Conservation (phyloP, 768 basidiomycete species). For the Termitomyces sp. region DNA sequence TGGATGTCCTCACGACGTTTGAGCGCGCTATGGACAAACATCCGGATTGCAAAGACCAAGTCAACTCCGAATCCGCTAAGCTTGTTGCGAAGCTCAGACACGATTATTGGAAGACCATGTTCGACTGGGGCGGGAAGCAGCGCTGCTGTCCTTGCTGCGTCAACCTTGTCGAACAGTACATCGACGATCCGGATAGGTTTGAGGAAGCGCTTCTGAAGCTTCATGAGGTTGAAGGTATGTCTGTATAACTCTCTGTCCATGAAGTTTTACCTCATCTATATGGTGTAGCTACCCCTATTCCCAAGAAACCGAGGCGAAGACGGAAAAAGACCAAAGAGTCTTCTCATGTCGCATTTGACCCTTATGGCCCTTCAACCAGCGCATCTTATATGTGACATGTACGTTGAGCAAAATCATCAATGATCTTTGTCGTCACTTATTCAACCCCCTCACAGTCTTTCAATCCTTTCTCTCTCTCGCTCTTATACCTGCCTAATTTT, state of each 20-base stretch:
- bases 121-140: constrained; percentile 11
- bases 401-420: neutral
- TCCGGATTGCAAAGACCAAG: constrained; percentile 11
- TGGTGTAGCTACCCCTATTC: neutral
- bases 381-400: constrained; percentile 3
- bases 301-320: constrained; percentile 8
- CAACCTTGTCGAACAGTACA: constrained; percentile 9
- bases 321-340: neutral
- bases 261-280: neutral
- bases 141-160: constrained; percentile 14
- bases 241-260: neutral
- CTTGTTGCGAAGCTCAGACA: constrained; percentile 12
- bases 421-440: neutral
- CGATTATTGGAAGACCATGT: constrained; percentile 14
- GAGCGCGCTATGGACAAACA: constrained; percentile 15
- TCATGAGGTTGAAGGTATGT: constrained; percentile 2
- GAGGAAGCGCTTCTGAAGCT: constrained; percentile 1
- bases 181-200: constrained; percentile 8
- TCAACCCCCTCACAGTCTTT: neutral
- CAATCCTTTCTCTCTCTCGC: neutral
- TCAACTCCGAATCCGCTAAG: constrained; percentile 9
- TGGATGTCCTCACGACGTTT: constrained; percentile 11
- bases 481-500: neutral
- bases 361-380: constrained; percentile 14
- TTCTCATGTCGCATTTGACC: constrained; percentile 7